These are phyloP conservation scores for Closterium sp. DNA, from an alignment of 139 green algal species.

Conservation along the genomic window DNA sequence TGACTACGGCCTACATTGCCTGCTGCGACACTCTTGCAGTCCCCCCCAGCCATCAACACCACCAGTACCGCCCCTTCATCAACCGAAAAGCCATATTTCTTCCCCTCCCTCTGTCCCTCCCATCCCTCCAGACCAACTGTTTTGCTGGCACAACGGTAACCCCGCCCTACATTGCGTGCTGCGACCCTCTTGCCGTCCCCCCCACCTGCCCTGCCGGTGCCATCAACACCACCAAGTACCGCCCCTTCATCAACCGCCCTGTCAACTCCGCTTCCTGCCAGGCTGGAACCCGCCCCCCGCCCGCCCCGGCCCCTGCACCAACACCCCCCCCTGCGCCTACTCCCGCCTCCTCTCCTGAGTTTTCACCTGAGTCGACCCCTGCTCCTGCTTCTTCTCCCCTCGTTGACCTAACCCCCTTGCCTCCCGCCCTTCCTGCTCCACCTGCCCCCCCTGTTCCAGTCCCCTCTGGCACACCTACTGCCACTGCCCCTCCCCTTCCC, in stretches of 20 bases:
- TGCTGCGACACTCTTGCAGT: too few relatives aligned
- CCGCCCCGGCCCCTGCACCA: too few relatives aligned
- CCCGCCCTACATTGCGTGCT: background rate
- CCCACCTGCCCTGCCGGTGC: background rate
- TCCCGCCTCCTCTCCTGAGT: background rate
- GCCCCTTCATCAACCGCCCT: background rate
- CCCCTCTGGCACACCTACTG: background rate
- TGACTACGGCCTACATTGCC: too few relatives aligned
- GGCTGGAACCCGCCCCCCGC: too few relatives aligned
- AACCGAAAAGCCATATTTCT: too few relatives aligned
- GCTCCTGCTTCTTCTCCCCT: background rate
- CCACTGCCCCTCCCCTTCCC: too few relatives aligned
- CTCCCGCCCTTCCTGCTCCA: background rate
- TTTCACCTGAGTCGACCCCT: background rate
- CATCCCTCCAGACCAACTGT: background rate
- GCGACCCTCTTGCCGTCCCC: background rate
- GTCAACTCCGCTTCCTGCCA: background rate
- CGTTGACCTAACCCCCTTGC: background rate
- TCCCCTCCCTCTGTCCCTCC: too few relatives aligned
- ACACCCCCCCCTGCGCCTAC: background rate
- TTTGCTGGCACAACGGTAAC: background rate
- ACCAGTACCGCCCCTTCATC: too few relatives aligned
- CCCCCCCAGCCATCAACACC: too few relatives aligned
- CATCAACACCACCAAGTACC: background rate
- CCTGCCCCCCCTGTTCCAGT: too few relatives aligned